phyloP scores from a whole-genome alignment of 2,329 filamentous ascomycete species.

The Fusarium sterilihyphosum region DNA sequence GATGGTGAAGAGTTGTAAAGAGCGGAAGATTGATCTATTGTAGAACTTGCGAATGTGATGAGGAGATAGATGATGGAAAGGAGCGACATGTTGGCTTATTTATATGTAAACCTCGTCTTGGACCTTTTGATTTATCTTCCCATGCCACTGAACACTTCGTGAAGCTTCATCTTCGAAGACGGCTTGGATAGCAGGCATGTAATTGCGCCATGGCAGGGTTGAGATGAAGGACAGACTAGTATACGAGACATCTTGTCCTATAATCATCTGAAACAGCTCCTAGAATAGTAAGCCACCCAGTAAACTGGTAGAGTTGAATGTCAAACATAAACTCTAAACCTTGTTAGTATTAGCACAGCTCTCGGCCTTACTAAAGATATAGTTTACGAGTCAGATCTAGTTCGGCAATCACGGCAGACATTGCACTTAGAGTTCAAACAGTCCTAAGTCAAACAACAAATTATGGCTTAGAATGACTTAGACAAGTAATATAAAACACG shows the following conservation, averaged over 20 bases:
- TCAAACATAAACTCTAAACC: neutral
- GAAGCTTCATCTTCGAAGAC: neutral
- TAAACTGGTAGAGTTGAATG: neutral
- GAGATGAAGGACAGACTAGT: neutral
- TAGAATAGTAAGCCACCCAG: neutral
- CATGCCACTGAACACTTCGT: too few relatives aligned
- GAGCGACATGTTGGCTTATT: neutral
- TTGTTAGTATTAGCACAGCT: neutral
- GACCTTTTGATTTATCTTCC: neutral
- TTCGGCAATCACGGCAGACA: neutral
- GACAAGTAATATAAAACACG: neutral
- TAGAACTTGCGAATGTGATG: neutral
- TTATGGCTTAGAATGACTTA: neutral
- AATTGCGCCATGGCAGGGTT: neutral
- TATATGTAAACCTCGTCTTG: neutral
- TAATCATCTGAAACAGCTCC: neutral
- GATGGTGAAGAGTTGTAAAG: neutral
- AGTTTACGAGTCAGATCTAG: neutral
- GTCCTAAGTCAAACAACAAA: accelerated
- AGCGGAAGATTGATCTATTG: neutral
- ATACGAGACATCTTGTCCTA: neutral
- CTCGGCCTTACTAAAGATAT: neutral
- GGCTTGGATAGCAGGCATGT: neutral
- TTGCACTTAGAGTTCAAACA: neutral
- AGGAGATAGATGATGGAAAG: neutral